Percentiles rank a stretch among this genome's conserved stretches.
Evolutionary conservation across 2,329 filamentous ascomycete genomes (phyloP).

Genomic region (Colletotrichum theobromicola): DNA sequence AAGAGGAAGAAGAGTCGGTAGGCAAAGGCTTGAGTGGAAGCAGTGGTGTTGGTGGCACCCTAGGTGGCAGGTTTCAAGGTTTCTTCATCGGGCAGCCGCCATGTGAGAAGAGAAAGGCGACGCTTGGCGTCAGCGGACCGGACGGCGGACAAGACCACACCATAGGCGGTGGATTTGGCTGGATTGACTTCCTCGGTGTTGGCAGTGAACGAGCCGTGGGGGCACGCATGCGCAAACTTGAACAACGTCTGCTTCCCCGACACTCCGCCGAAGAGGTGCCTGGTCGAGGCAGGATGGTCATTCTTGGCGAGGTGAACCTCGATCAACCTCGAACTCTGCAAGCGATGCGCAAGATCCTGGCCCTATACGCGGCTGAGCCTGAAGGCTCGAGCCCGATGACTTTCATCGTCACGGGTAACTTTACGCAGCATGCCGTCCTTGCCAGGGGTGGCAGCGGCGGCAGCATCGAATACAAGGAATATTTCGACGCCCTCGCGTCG

Average conservation of each 20-base stretch:
- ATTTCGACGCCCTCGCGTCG: conserved; percentile 86
- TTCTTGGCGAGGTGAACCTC: conserved; percentile 86
- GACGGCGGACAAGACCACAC: conserved; percentile 65
- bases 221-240: conserved; percentile 80
- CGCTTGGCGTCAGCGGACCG: conserved; percentile 72
- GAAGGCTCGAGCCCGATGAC: conserved; percentile 72
- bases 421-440: conserved; percentile 70
- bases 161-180: conserved; percentile 86
- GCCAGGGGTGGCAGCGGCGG: conserved; percentile 74
- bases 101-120: conserved; percentile 81
- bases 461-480: conserved; percentile 96
- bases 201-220: conserved; percentile 89
- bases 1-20: conserved; percentile 81
- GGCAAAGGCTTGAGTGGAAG: conserved; percentile 76
- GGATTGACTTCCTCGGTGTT: conserved; percentile 94
- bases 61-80: conserved; percentile 90
- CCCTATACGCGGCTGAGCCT: conserved; percentile 71
- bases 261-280: conserved; percentile 37
- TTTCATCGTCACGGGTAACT: conserved; percentile 88
- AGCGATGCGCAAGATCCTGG: conserved; percentile 80
- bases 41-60: conserved; percentile 84
- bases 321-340: conserved; percentile 83
- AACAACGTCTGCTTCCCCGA: conserved; percentile 67
- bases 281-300: conserved; percentile 64
- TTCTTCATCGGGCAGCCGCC: conserved; percentile 93